Base-by-base conservation (phyloP, 306 rosid species). In the Prinsepia uniflora region DNA sequence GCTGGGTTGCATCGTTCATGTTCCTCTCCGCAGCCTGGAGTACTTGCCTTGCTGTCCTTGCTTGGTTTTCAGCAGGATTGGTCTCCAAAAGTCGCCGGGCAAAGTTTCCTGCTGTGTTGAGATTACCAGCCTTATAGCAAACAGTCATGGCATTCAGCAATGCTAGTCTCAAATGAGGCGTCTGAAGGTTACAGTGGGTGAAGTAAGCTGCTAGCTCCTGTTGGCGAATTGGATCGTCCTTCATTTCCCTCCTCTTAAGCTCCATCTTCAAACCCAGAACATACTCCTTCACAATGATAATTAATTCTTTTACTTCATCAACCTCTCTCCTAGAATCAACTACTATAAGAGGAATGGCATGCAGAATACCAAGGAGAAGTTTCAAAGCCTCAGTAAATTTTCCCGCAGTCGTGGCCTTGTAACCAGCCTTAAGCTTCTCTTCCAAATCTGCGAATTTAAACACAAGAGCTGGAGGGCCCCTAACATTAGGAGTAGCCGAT, bases 251-350 rank as follows among this genome's bases (percentile, higher is more conserved):
- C 81, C 96, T 88, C 72, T 84, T 88, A 50, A 88, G 86, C 81
- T 91, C 97, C 84, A 91, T 86, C 70, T 85, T 81, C 81, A 88
- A 81, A 72, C 86, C 96, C 77, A 88, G 72, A 73, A 87, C 91
- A 77, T 91, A 91, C 66, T 91, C 97, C 60, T 87, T 91, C 19
- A 91, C 90, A 40, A 91, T 85, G 52, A 88, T 78, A 41, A 91
- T 79, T 72, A 91, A 66, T 66, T 91, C 97, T 86, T 91, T 91
- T 69, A 91, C 90, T 58, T 91, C 97, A 81, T 91, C 97, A 6
- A 91, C 97, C 71, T 91, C 97, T 77, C 97, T 91, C 82, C 97
- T 88, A 49, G 97, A 80, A 68, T 91, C 97, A 5, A 91, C 97
- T 0, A 91, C 88, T 6, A 91, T 75, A 74, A 91, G 76, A 75